Evolutionary conservation across 2,329 filamentous ascomycete species (phyloP), one percentile per base, ranked within the genome.

Genomic region (Calonectria ilicicola): DNA sequence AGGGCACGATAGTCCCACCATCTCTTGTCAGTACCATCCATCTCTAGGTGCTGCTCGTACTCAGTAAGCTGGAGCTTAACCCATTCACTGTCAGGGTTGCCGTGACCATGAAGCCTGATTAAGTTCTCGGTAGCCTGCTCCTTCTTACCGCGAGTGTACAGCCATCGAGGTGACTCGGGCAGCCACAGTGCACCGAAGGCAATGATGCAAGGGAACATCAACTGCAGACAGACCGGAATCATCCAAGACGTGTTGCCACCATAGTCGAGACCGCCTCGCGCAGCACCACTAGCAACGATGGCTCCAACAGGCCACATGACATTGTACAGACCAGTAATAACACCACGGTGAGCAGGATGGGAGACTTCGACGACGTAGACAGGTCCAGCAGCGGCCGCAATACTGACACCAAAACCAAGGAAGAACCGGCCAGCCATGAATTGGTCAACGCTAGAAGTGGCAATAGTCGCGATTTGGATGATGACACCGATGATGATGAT

Each of bases 351-450:
- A 5, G 85, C 85, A 2, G 87, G 87, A 73, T 87, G 85, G 42
- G 84, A 83, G 35, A 87, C 82, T 73, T 89, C 87, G 14, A 87
- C 83, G 38, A 87, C 85, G 73, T 88, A 88, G 68, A 85, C 85
- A 7, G 87, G 87, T 1, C 86, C 87, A 8, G 87, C 86, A 1
- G 85, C 83, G 1, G 85, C 84, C 21, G 85, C 85, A 67, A 89
- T 86, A 23, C 84, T 83, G 65, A 88, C 86, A 67, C 87, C 87
- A 72, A 92, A 92, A 44, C 91, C 91, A 2, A 92, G 87, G 44
- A 92, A 82, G 82, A 92, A 92, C 6, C 90, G 87, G 5, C 90
- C 90, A 56, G 86, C 87, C 81, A 88, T 86, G 77, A 89, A 89
- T 63, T 87, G 86, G n/a, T 74, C 72, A 4, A 76, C 70, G 6